Conservation (phyloP, 2,329 filamentous ascomycete species). For the Aureobasidium mangrovei region DNA sequence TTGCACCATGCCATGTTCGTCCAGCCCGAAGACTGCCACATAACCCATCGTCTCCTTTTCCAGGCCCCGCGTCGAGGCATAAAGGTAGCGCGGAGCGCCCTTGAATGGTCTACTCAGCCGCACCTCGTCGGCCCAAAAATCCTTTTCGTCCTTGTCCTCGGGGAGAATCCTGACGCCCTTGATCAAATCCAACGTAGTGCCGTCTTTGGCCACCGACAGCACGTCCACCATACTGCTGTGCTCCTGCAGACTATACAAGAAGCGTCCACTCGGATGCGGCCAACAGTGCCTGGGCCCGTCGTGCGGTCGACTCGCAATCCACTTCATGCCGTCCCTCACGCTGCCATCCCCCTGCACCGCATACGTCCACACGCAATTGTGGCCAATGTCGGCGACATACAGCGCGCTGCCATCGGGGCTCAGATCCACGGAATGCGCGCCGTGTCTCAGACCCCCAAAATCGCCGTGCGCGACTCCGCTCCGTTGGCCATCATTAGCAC, state of each 20-base stretch:
- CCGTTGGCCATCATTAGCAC: slow-evolving; percentile 20
- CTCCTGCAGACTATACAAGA: slow-evolving; percentile 29
- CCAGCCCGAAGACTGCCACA: slow-evolving; percentile 24
- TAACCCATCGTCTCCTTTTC: slow-evolving; percentile 25
- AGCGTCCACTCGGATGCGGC: slow-evolving; percentile 27
- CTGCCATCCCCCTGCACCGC: slow-evolving; percentile 14
- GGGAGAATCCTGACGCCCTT: slow-evolving; percentile 26
- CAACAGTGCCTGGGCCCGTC: slow-evolving; percentile 29
- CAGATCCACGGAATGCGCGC: slow-evolving; percentile 26
- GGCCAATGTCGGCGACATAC: slow-evolving; percentile 28
- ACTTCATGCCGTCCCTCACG: slow-evolving; percentile 19
- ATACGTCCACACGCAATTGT: slow-evolving; percentile 30
- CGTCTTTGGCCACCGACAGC: slow-evolving; percentile 23
- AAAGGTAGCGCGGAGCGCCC: slow-evolving; percentile 24
- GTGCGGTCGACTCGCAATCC: slow-evolving; percentile 23
- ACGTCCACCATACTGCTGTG: slow-evolving; percentile 30
- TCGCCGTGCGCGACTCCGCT: slow-evolving; percentile 26
- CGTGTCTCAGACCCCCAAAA: slow-evolving; percentile 28
- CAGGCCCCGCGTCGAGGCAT: slow-evolving; percentile 28
- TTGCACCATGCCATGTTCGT: slow-evolving; percentile 21
- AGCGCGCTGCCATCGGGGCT: slow-evolving; percentile 23
- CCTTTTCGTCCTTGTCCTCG: slow-evolving; percentile 23
- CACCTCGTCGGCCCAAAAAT: slow-evolving; percentile 31
- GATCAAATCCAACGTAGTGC: slow-evolving; percentile 22
- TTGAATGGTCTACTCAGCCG: slow-evolving; percentile 23